These are phyloP conservation scores for Penstemon davidsonii DNA, from an alignment of 257 asterid species.

Conservation along the genomic window DNA sequence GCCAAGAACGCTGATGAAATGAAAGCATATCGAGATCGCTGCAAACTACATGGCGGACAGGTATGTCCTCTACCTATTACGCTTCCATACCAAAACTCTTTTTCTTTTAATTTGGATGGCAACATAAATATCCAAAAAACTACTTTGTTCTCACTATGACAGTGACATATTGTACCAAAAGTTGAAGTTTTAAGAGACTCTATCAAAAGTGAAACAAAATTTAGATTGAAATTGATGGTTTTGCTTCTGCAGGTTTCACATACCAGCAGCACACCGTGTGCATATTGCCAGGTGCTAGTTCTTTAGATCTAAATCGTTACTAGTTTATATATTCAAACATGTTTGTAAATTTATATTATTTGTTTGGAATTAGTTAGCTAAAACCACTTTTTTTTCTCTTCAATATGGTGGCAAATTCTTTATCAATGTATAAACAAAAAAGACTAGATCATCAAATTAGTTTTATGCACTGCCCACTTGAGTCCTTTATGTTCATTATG, in stretches of 20 bases:
- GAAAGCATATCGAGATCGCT: background rate
- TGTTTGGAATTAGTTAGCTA: no score
- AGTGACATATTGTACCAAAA: background rate
- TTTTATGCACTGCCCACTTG: no score
- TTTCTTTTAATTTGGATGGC: background rate
- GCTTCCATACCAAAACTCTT: background rate
- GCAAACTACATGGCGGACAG: background rate
- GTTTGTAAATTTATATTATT: no score
- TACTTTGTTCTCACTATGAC: background rate
- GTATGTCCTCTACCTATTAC: constrained; percentile 3
- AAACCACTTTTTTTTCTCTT: no score
- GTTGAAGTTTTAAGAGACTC: background rate
- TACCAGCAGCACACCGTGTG: background rate
- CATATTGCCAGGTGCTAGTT: no score
- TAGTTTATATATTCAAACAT: no score
- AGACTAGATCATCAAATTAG: no score
- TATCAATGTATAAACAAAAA: no score
- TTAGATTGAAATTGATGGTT: background rate
- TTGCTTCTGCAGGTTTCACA: background rate
- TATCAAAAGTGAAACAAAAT: background rate
- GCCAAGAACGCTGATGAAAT: constrained; percentile 13
- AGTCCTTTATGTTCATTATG: no score
- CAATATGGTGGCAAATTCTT: no score
- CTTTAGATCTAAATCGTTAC: no score
- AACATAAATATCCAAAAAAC: no score